These are phyloP conservation scores for Mycena kentingensis DNA, from an alignment of 768 basidiomycete species.

Conservation along the genomic window DNA sequence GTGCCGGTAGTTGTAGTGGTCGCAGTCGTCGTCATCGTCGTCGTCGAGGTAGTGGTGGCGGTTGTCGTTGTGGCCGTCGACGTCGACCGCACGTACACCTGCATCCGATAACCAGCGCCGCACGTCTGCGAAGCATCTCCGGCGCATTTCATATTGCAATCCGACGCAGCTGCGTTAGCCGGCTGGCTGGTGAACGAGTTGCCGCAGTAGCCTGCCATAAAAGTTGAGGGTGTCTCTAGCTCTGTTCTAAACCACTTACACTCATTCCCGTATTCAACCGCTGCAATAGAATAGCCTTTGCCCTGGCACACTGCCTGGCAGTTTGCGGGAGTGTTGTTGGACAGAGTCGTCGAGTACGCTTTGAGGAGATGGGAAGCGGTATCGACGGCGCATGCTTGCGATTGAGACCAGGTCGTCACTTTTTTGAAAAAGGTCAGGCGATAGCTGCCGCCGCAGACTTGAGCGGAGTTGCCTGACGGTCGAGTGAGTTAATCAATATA, in stretches of 20 bases:
- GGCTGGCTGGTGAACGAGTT: neutral
- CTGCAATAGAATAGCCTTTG: constrained; percentile 33
- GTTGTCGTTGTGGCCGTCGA: neutral
- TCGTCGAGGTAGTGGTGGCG: neutral
- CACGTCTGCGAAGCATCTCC: neutral
- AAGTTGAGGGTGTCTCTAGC: too few relatives aligned
- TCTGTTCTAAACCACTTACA: constrained; percentile 34
- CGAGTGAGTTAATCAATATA: neutral
- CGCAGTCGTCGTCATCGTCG: neutral
- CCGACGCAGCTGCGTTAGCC: neutral
- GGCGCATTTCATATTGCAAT: neutral
- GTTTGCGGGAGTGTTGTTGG: constrained; percentile 28
- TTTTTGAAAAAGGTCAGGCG: constrained; percentile 3
- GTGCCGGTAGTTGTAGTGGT: neutral
- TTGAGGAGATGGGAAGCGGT: constrained; percentile 23
- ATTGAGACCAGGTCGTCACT: too few relatives aligned
- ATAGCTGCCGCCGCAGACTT: constrained; percentile 1
- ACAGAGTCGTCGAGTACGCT: constrained; percentile 21
- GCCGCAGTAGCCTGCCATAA: neutral
- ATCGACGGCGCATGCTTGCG: constrained; percentile 25
- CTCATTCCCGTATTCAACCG: constrained; percentile 33
- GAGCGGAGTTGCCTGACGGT: constrained; percentile 1
- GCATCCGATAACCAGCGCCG: neutral
- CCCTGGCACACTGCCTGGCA: constrained; percentile 33
- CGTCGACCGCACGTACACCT: neutral